phyloP scores from a whole-genome alignment of 176 grass and related monocot species.

The Oryza australiensis region DNA sequence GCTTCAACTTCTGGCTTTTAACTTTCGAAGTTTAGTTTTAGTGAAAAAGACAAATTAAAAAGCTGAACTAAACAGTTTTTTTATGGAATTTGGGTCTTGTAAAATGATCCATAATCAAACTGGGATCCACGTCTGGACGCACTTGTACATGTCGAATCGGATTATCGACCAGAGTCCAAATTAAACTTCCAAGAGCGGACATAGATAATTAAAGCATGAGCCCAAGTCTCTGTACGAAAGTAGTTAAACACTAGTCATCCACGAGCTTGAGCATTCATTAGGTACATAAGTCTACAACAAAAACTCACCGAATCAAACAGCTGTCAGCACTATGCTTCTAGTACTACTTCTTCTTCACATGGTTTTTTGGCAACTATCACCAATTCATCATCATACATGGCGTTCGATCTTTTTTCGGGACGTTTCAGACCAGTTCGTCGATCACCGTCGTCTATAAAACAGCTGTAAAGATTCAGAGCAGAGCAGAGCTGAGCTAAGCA shows the following conservation, averaged over 20 bases:
- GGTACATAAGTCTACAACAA: not conserved
- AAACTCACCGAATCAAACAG: not conserved
- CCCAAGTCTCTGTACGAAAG: not conserved
- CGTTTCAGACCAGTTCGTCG: not conserved
- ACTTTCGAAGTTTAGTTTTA: no score
- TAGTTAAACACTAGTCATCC: not conserved
- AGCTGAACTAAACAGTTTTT: no score
- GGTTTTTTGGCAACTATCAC: not conserved
- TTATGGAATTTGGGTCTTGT: no score
- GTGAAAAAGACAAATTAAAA: no score
- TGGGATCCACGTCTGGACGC: no score
- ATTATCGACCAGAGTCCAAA: not conserved
- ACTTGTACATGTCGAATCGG: not conserved
- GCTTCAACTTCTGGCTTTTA: no score
- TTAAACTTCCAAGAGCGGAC: not conserved
- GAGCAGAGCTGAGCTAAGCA: no score
- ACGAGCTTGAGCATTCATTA: not conserved
- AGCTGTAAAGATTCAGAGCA: no score
- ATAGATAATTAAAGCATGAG: not conserved
- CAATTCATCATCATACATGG: no score
- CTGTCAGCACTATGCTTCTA: not conserved
- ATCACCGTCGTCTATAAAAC: no score
- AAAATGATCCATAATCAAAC: no score
- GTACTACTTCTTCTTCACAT: not conserved
- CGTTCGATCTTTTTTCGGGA: not conserved